Evolutionary conservation across 805 yeast genomes (phyloP).

Genomic region (Sugiyamaella smithiae): DNA sequence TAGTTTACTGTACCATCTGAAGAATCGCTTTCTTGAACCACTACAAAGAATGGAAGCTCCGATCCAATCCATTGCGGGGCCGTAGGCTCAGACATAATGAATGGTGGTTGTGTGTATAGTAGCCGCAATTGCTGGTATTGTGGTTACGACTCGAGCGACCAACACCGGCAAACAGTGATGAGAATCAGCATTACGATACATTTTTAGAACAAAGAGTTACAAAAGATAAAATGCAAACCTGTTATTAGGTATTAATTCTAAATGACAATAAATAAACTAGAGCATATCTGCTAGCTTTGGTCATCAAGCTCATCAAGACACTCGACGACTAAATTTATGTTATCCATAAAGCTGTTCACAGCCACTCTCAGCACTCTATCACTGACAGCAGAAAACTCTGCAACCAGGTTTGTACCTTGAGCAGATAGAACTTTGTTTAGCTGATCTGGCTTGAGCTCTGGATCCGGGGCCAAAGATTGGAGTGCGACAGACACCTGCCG

Average conservation of each 20-base stretch:
- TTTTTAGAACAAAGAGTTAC: no score
- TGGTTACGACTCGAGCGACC: no score
- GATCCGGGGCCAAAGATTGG: constrained; percentile 69
- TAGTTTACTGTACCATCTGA: constrained; percentile 1
- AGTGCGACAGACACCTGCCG: constrained; percentile 64
- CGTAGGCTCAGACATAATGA: constrained; percentile 1
- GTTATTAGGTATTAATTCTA: no score
- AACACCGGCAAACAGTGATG: no score
- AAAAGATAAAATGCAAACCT: no score
- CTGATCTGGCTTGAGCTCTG: constrained; percentile 71
- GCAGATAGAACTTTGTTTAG: constrained; percentile 47
- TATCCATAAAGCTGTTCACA: constrained; percentile 75
- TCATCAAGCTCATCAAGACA: constrained; percentile 65
- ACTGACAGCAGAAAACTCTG: constrained; percentile 57
- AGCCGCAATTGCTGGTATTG: no score
- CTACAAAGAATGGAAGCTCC: constrained; percentile 26
- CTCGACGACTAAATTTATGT: constrained; percentile 71
- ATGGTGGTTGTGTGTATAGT: not conserved
- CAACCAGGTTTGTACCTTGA: constrained; percentile 39
- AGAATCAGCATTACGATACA: no score
- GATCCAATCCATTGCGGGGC: constrained; percentile 21
- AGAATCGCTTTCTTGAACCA: constrained; percentile 16
- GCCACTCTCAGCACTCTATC: constrained; percentile 82
- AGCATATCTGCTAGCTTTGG: no score
- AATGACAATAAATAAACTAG: no score